Evolutionary conservation across 768 basidiomycete species (phyloP), one percentile per base, ranked within the genome.

Genomic region (Mycena galopus): DNA sequence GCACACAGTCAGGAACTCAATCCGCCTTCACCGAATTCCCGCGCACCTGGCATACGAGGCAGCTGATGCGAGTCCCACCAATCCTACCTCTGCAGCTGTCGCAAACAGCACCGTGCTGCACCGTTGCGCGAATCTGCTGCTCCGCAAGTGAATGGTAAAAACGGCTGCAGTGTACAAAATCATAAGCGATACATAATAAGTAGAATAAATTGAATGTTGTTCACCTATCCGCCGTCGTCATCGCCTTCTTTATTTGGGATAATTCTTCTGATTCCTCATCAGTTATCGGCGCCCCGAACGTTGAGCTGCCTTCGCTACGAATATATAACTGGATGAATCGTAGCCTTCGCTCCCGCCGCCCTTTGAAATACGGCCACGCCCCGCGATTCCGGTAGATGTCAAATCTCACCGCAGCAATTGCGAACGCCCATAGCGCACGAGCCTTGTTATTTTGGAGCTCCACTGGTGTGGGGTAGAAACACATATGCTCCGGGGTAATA

Each of bases 341-440:
- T 8, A 70, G 39, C 32, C 82, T 65, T 6, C 72, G 67, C 62
- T 78, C 74, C 25, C 80, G 72, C 33, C 82, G 77, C 58, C 80
- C 78, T 27, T 73, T 32, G 73, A 83, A 81, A 59, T 77, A 81
- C 29, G 76, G 60, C 81, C 81, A 82, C 4, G 78, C 64, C 79
- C 78, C 81, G 0, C 66, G 68, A 30, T 72, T 57, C 42, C 77
- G 71, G 4, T 77, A 75, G 5, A 83, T 57, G 17, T 76, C 69
- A 42, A 71, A 60, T 8, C 63, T 56, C 3, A 78, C 76, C 9
- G 80, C 78, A 0, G 42, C 47, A 35, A 79, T 77, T 14, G 82
- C 83, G 55, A 77, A 82, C 9, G 50, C 66, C 82, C 81, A 83
- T n/a, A 78, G 60, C 11, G 79, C 78, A 14, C 76, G 77, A 4